A percentile compares a stretch with the other conserved stretches of the same genome.
These are phyloP conservation scores for Inga oerstediana DNA, from an alignment of 306 rosid genomes.

Conservation along the genomic window DNA sequence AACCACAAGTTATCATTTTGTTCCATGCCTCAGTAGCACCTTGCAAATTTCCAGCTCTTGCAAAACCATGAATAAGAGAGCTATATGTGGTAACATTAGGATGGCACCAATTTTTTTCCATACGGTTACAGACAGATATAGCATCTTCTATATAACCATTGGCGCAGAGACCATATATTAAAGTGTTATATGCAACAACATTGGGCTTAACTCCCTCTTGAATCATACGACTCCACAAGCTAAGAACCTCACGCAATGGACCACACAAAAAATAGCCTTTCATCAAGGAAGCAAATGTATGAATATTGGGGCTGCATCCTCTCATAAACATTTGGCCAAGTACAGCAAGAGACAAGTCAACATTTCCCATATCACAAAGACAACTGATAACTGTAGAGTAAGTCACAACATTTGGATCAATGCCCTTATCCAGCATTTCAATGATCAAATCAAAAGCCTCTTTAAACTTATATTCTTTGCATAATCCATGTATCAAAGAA, in stretches of 20 bases:
- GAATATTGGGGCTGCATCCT: conserved; percentile 78
- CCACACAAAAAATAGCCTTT: conserved; percentile 64
- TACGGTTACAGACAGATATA: conserved; percentile 43
- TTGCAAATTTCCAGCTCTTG: conserved; percentile 63
- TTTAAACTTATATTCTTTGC: conserved; percentile 55
- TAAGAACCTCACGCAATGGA: conserved; percentile 55
- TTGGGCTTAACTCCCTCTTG: conserved; percentile 59
- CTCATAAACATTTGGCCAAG: conserved; percentile 65
- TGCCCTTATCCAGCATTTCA: conserved; percentile 65
- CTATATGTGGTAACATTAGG: conserved; percentile 75
- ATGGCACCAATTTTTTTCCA: conserved; percentile 55
- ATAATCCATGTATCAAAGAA: conserved; percentile 76
- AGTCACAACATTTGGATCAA: conserved; percentile 71
- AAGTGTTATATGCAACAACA: conserved; percentile 61
- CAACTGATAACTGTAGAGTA: conserved; percentile 66
- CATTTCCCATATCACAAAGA: conserved; percentile 59
- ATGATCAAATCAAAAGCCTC: conserved; percentile 63
- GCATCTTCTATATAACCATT: conserved; percentile 58
- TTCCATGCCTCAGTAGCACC: conserved; percentile 82
- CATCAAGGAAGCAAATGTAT: conserved; percentile 71
- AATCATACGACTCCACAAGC: conserved; percentile 69
- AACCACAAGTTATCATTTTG: conserved; percentile 68
- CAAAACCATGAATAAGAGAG: conserved; percentile 70
- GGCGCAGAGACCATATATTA: conserved; percentile 74
- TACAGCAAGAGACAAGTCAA: conserved; percentile 66